Evolutionary conservation across 805 yeast genomes (phyloP), one percentile per base, ranked within the genome.

Genomic region (Starmerella vitae): DNA sequence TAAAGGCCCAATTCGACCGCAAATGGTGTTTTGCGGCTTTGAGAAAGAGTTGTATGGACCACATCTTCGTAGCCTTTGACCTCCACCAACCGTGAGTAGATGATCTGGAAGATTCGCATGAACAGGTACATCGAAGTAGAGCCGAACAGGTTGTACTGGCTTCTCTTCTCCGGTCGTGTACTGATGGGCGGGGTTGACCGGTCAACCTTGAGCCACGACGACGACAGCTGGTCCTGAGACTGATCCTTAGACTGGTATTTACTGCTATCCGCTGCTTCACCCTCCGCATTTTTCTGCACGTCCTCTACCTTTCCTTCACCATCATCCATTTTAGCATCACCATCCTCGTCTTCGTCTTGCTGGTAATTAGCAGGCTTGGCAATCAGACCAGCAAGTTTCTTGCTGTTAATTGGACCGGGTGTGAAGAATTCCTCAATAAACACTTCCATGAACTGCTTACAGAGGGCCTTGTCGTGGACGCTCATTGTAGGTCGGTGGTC

Each of bases 51-150:
- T 30, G 67, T 63, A n/a, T 78, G 67, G 3, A 81, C 93, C n/a
- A 62, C 71, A 3, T 66, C 70, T 53, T 82, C 77, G 62, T 81
- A 64, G 13, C 61, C 58, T 62, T 88, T 88, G 38, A 86, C 74
- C 53, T 85, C 94, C 19, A 64, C 61, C 42, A 91, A 64, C 51
- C 99, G 72, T 52, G 74, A 80, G 57, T 83, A 88, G 18, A 91
- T 60, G 2, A 83, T 80, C 46, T 82, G 75, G 56, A 86, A 65
- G 50, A 80, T 79, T 50, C 98, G 81, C 71, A 85, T 73, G 52
- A 91, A 85, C 25, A 85, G 81, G 55, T 91, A 91, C 28, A 86
- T 72, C 41, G 86, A 76, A 4, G 94, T 78, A 59, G 88, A 86
- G 45, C 82, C 83, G 65, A 88, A 91, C 51, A 86, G 59, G 57